Percentiles rank a stretch among this genome's conserved stretches.
Conservation (phyloP, 768 basidiomycete genomes). For the Artomyces pyxidatus region DNA sequence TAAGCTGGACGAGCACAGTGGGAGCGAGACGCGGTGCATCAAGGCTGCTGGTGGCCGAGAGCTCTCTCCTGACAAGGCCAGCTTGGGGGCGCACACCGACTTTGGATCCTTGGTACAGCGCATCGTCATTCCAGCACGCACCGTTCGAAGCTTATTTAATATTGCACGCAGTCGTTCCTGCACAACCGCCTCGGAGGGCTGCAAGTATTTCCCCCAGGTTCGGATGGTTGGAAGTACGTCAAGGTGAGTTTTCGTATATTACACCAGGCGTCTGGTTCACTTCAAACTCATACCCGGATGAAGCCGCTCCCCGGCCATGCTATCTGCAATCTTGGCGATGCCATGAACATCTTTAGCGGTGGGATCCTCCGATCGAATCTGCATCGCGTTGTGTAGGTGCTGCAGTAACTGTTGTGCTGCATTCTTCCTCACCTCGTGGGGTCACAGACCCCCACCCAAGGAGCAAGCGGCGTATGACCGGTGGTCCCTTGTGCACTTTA, state of each 20-base stretch:
- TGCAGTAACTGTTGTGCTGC: no score
- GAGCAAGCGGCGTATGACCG: constrained; percentile 43
- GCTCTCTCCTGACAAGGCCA: neutral
- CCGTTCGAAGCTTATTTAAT: no score
- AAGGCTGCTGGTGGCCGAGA: constrained; percentile 11
- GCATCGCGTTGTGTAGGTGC: constrained; percentile 23
- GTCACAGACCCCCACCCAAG: constrained; percentile 44
- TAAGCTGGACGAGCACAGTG: constrained; percentile 17
- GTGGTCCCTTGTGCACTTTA: constrained; percentile 48
- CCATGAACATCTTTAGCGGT: constrained; percentile 23
- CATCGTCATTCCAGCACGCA: no score
- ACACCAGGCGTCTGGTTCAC: no score
- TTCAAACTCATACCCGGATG: no score
- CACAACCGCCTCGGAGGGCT: constrained; percentile 64
- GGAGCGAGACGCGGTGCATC: constrained; percentile 21
- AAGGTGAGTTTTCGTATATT: constrained; percentile 38
- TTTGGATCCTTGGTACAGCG: constrained; percentile 28
- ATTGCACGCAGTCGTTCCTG: constrained; percentile 36
- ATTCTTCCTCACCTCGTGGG: no score
- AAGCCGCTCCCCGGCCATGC: constrained; percentile 25
- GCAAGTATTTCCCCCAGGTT: constrained; percentile 56
- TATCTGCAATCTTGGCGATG: constrained; percentile 28
- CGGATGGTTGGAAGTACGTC: constrained; percentile 60
- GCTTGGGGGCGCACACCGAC: constrained; percentile 11
- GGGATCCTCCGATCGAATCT: constrained; percentile 26